Percentiles rank a stretch among this genome's conserved stretches.
Conservation (phyloP, 2,329 filamentous ascomycete species). For the Fusarium sterilihyphosum region DNA sequence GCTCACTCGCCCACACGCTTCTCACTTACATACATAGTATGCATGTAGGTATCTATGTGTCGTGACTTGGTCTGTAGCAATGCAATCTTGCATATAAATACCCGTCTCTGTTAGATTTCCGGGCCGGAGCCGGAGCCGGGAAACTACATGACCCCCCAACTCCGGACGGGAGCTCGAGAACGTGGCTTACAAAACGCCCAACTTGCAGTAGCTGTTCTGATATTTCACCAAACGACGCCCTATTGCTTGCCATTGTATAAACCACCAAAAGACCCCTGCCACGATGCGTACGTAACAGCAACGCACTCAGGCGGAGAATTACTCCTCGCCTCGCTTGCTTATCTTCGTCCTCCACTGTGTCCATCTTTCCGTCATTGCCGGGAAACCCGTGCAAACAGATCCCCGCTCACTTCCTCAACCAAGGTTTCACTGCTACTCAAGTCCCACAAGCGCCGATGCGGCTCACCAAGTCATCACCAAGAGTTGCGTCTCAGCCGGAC, state of each 20-base stretch:
- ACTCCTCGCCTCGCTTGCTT: constrained; percentile 10
- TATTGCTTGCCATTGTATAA: constrained; percentile 16
- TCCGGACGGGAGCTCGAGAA: neutral
- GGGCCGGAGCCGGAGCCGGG: constrained; percentile 13
- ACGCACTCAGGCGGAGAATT: constrained; percentile 27
- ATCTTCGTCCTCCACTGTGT: constrained; percentile 6
- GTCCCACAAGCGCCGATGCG: constrained; percentile 13
- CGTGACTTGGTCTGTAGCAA: neutral
- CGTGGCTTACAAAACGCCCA: neutral
- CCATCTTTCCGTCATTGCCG: constrained; percentile 16
- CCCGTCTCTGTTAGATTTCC: constrained; percentile 4
- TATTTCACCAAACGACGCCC: neutral
- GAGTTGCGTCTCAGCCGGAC: neutral
- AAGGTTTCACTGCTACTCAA: neutral
- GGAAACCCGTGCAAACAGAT: constrained; percentile 7
- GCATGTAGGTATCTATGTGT: neutral
- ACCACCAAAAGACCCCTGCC: constrained; percentile 7
- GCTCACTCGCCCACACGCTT: neutral
- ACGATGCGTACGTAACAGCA: constrained; percentile 28
- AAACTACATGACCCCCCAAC: neutral
- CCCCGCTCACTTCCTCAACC: neutral
- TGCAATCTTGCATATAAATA: neutral
- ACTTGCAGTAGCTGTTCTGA: neutral
- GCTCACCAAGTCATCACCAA: constrained; percentile 5
- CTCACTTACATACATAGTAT: neutral